These are phyloP conservation scores for Malassezia arunalokei DNA, from an alignment of 1,284 basidiomycete genomes.

Conservation along the genomic window DNA sequence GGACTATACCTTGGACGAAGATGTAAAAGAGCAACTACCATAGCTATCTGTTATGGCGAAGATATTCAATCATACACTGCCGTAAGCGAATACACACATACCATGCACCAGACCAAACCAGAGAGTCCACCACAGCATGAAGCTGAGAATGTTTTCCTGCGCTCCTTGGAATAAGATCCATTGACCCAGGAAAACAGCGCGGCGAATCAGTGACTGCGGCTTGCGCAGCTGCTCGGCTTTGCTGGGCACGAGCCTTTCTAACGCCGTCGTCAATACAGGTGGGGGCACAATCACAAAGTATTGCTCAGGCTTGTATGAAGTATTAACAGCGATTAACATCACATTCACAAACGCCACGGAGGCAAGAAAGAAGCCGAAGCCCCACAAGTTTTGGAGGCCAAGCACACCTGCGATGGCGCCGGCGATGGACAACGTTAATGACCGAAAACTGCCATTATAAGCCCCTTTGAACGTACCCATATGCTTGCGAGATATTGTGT, in stretches of 20 bases:
- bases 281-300: conserved; percentile 25
- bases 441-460: conserved; percentile 24
- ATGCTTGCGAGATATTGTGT: conserved; percentile 6
- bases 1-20: conserved; percentile 1
- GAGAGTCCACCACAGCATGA: conserved; percentile 43
- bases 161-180: conserved; percentile 16
- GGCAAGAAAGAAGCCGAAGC: conserved; percentile 35
- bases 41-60: background rate
- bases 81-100: conserved; percentile 16
- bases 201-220: background rate
- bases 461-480: conserved; percentile 2
- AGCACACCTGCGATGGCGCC: conserved; percentile 34
- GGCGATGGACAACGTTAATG: conserved; percentile 30
- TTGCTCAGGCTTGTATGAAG: conserved; percentile 11
- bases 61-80: conserved; percentile 12
- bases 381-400: conserved; percentile 37
- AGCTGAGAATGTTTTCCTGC: conserved; percentile 37
- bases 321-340: conserved; percentile 25
- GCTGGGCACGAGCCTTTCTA: conserved; percentile 5
- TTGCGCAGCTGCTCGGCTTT: conserved; percentile 10
- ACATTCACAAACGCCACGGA: conserved; percentile 29
- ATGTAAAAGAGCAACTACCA: background rate
- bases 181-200: conserved; percentile 9
- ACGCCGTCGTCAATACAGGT: conserved; percentile 7
- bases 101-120: conserved; percentile 42